phyloP scores from a whole-genome alignment of 2,329 filamentous ascomycete genomes.

The Trichophyton verrucosum region DNA sequence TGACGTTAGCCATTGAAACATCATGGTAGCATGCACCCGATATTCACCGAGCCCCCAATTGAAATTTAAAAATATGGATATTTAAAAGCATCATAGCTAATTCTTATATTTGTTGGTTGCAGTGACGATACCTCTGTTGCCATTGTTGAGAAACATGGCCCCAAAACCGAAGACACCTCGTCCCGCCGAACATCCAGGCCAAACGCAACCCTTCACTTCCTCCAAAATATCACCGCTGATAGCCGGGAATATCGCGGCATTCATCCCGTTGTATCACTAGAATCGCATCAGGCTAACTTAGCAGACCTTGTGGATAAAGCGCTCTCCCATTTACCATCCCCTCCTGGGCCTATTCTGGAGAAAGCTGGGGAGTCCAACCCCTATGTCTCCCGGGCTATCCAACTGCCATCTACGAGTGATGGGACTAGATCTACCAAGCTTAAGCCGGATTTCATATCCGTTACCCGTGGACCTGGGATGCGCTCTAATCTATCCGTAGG shows the following conservation, averaged over 20 bases:
- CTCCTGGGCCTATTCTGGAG: not conserved
- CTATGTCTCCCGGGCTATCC: not conserved
- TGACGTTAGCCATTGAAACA: slow-evolving; percentile 60
- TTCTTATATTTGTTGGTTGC: not conserved
- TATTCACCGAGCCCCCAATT: not conserved
- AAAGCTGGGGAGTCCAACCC: not conserved
- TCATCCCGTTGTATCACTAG: slow-evolving; percentile 61
- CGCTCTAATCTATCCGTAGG: slow-evolving; percentile 63
- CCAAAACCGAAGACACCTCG: not conserved
- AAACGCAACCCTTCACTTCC: slow-evolving; percentile 55
- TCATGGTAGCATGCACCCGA: slow-evolving; percentile 38
- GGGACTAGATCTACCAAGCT: slow-evolving; percentile 18
- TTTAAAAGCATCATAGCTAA: not conserved
- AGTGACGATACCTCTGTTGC: slow-evolving; percentile 89
- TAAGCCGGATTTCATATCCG: slow-evolving; percentile 72
- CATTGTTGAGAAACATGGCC: slow-evolving; percentile 49
- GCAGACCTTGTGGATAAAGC: slow-evolving; percentile 56
- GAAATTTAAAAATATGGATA: not conserved
- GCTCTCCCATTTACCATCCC: slow-evolving; percentile 41
- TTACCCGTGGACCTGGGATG: slow-evolving; percentile 87
- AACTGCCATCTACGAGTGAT: not conserved
- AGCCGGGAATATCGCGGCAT: slow-evolving; percentile 65
- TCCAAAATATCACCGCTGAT: slow-evolving; percentile 70
- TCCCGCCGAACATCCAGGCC: not conserved
- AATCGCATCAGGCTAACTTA: slow-evolving; percentile 62